Conservation (phyloP, 129 eudicot genomes). For the Saposhnikovia divaricata region DNA sequence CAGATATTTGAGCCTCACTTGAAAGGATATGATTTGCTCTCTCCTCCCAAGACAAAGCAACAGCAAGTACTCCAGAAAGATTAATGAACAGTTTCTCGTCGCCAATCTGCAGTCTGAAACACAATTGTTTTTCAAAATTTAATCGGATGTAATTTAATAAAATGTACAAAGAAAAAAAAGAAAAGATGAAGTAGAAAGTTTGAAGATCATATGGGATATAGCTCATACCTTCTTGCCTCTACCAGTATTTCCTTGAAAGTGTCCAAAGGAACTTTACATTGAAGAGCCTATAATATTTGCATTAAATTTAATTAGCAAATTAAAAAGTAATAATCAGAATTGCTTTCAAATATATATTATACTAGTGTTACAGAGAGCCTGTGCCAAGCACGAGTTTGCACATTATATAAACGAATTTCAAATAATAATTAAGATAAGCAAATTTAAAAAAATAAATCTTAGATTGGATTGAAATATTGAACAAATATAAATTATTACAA, state of each 20-base stretch:
- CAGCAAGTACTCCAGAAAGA: constrained; percentile 41
- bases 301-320: constrained; percentile 1
- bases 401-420: too few relatives aligned
- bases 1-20: constrained; percentile 52
- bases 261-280: constrained; percentile 46
- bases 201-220: constrained; percentile 6
- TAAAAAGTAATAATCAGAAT: too few relatives aligned
- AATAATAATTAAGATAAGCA: too few relatives aligned
- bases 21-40: constrained; percentile 57
- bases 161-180: not conserved
- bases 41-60: constrained; percentile 69
- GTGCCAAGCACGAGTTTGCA: too few relatives aligned
- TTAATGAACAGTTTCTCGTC: constrained; percentile 55
- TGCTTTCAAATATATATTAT: not conserved
- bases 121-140: constrained; percentile 11
- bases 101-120: constrained; percentile 68
- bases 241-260: constrained; percentile 46
- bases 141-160: not conserved
- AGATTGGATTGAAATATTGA: too few relatives aligned
- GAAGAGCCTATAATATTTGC: constrained; percentile 43
- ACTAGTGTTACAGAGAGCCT: too few relatives aligned
- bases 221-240: constrained; percentile 62
- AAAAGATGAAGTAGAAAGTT: not conserved
- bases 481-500: too few relatives aligned
- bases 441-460: too few relatives aligned